A percentile compares a stretch with the other conserved stretches of the same genome.
phyloP scores from a whole-genome alignment of 2,329 filamentous ascomycete genomes.

The Periconia digitata region DNA sequence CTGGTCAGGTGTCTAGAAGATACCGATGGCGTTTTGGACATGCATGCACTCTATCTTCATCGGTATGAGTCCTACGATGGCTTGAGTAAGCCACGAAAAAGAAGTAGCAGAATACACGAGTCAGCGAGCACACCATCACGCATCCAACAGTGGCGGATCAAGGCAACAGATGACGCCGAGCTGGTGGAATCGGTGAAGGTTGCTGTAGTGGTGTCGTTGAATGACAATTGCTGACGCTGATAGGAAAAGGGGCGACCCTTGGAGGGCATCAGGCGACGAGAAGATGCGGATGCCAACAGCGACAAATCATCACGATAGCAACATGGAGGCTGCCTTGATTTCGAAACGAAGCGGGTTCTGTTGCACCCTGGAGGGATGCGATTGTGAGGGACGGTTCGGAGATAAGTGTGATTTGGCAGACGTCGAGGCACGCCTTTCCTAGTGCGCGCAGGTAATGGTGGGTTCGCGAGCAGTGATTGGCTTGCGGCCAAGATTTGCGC shows the following conservation, averaged over 20 bases:
- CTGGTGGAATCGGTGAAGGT: background rate
- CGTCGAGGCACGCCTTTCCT: background rate
- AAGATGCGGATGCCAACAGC: background rate
- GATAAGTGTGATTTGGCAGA: background rate
- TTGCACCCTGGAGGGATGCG: background rate
- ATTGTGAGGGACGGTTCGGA: background rate
- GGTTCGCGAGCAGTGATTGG: conserved; percentile 14
- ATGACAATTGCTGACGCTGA: conserved; percentile 8
- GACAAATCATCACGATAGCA: conserved; percentile 6
- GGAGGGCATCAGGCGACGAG: conserved; percentile 6
- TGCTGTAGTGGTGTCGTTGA: too few species aligned
- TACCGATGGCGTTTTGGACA: too few species aligned
- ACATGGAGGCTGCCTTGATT: conserved; percentile 10
- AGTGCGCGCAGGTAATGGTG: background rate
- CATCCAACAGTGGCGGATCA: background rate
- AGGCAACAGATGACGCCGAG: background rate
- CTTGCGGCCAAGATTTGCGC: conserved; percentile 15
- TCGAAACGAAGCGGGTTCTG: background rate
- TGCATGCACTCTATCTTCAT: too few species aligned
- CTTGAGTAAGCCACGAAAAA: background rate
- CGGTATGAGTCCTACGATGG: too few species aligned
- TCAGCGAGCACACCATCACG: background rate
- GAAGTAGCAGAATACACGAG: background rate
- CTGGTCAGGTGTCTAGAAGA: too few species aligned
- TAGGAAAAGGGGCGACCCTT: conserved; percentile 8